Conservation (phyloP, 2,329 filamentous ascomycete genomes). For the Dothideomycetes sp. region DNA sequence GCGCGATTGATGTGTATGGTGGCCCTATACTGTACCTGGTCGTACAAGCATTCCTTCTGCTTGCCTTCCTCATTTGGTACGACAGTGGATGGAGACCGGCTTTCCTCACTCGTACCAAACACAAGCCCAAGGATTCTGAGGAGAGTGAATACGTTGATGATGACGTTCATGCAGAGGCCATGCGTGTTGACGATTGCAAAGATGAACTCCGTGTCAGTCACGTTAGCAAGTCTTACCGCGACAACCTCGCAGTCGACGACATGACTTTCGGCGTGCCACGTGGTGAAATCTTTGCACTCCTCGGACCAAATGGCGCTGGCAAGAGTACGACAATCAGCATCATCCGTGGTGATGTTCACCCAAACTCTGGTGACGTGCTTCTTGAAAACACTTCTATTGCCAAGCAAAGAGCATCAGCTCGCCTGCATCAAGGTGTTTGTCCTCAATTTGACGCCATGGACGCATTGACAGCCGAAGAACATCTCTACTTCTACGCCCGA, state of each 20-base stretch:
- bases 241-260: slow-evolving; percentile 74
- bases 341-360: slow-evolving; percentile 78
- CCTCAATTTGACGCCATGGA: slow-evolving; percentile 72
- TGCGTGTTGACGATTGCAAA: slow-evolving; percentile 49
- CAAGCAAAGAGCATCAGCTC: slow-evolving; percentile 60
- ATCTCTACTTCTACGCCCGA: slow-evolving; percentile 78
- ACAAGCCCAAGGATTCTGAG: slow-evolving; percentile 34
- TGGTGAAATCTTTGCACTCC: slow-evolving; percentile 77
- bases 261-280: slow-evolving; percentile 72
- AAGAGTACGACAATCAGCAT: slow-evolving; percentile 85
- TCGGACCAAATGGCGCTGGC: slow-evolving; percentile 85
- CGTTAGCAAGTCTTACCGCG: slow-evolving; percentile 69
- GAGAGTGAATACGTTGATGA: slow-evolving; percentile 36
- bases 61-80: slow-evolving; percentile 65
- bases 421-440: slow-evolving; percentile 77
- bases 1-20: slow-evolving; percentile 64
- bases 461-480: slow-evolving; percentile 79
- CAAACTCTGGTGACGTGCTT: slow-evolving; percentile 68
- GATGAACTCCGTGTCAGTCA: slow-evolving; percentile 73
- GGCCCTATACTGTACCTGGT: slow-evolving; percentile 77
- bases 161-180: slow-evolving; percentile 57
- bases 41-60: slow-evolving; percentile 61
- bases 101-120: slow-evolving; percentile 43
- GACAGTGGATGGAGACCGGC: slow-evolving; percentile 61
- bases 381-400: slow-evolving; percentile 71